Base-by-base conservation (phyloP, 768 basidiomycete genomes). In the Tylopilus rubrobrunneus region DNA sequence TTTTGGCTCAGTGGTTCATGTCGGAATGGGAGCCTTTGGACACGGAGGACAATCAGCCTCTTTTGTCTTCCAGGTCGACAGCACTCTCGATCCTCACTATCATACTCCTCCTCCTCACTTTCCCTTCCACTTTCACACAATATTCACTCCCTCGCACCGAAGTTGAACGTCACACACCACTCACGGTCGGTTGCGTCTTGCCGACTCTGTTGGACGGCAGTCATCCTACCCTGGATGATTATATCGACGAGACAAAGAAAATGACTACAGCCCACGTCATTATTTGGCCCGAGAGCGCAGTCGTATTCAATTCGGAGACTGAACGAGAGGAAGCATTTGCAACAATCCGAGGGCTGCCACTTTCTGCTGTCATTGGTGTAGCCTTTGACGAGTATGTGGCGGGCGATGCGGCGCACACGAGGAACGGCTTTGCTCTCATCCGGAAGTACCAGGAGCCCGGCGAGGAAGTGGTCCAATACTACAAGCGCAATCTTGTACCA, bases 271-370 rank as follows among this genome's bases (percentile, higher is more conserved):
- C 86, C 1, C 76, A 78, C 40, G 63, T 93, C 15, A 62, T 90
- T 15, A 71, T 93, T 1, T 92, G 90, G 89, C 89, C 91, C 0
- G 90, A 92, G 67, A 84, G 84, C 7, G 89, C 89, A 0, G 82
- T 92, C 0, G 66, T 73, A 2, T 93, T 93, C 63, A 72, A 75
- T 33, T 78, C 76, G 33, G 67, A 68, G 12, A 59, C 57, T 19
- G 85, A 84, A 49, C 78, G 79, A 54, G 67, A 73, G 19, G 69
- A 67, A 4, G 82, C 78, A 0, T 77, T 92, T 52, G 60, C 68
- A 2, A 45, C 57, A 46, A 72, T 91, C 6, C 74, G 71, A 21
- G 8, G 64, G 2, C 42, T 57, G 5, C 2, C 56, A 51, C 2
- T 62, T 74, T 9, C 58, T 47, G 27, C 78, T 5, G 75, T 81